Conservation (phyloP, 2,329 filamentous ascomycete genomes). For the Alternaria brassicicola region DNA sequence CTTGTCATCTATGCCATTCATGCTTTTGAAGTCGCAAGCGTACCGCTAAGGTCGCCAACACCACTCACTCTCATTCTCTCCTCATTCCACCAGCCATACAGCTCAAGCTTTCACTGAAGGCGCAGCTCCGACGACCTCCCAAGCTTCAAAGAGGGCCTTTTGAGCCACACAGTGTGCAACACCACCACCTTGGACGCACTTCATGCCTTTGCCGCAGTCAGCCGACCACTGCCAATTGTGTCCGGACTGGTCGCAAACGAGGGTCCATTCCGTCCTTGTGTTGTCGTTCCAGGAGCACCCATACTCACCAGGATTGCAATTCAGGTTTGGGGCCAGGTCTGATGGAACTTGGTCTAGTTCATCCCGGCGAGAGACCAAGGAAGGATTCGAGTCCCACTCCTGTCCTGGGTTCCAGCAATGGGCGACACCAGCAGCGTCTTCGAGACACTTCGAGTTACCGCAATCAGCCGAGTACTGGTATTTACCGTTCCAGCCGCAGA, state of each 20-base stretch:
- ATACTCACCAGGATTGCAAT: conserved; percentile 2
- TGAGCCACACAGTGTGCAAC: background rate
- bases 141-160: background rate
- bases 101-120: conserved; percentile 1
- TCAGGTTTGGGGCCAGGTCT: background rate
- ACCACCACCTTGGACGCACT: background rate
- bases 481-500: background rate
- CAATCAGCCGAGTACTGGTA: conserved; percentile 3
- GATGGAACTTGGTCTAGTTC: background rate
- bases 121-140: background rate
- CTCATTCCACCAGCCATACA: background rate
- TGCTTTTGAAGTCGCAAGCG: background rate
- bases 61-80: background rate
- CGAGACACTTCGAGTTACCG: background rate
- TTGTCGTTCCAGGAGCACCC: background rate
- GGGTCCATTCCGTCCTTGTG: background rate
- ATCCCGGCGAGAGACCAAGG: background rate
- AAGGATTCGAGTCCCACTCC: background rate
- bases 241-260: conserved; percentile 2
- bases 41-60: background rate
- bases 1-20: background rate
- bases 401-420: conserved; percentile 1
- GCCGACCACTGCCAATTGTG: background rate
- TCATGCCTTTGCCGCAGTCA: background rate
- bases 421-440: background rate